phyloP scores from a whole-genome alignment of 1,284 basidiomycete genomes.

The Heterobasidion irregulare region DNA sequence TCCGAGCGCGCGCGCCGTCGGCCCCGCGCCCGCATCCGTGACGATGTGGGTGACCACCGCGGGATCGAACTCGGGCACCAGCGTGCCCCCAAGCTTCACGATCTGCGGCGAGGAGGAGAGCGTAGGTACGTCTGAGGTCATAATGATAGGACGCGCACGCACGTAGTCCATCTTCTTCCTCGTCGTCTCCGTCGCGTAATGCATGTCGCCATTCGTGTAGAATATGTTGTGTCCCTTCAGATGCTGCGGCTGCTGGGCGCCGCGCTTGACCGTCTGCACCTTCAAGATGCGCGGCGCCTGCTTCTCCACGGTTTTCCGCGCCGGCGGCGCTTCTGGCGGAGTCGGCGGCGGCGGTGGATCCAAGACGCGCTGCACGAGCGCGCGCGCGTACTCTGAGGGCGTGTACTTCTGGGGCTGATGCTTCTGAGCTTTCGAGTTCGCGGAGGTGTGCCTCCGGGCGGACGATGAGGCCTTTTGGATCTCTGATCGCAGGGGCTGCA shows the following conservation, averaged over 20 bases:
- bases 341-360: neutral
- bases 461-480: neutral
- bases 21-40: conserved; percentile 30
- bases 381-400: neutral
- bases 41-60: conserved; percentile 54
- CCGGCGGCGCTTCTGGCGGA: neutral
- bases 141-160: conserved; percentile 16
- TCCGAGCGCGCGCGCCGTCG: conserved; percentile 30
- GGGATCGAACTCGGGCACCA: conserved; percentile 43
- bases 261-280: neutral
- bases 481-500: neutral
- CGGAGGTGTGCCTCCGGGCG: neutral
- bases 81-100: conserved; percentile 42
- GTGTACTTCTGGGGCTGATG: neutral
- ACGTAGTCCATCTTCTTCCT: conserved; percentile 53
- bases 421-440: neutral
- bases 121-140: neutral
- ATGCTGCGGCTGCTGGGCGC: conserved; percentile 6
- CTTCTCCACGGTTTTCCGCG: neutral
- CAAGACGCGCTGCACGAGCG: neutral
- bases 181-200: conserved; percentile 39
- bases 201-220: conserved; percentile 50
- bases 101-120: conserved; percentile 32
- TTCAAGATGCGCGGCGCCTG: neutral
- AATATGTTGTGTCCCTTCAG: conserved; percentile 46